phyloP scores from a whole-genome alignment of 139 green algal genomes.

The Chlamydomonas sp. region DNA sequence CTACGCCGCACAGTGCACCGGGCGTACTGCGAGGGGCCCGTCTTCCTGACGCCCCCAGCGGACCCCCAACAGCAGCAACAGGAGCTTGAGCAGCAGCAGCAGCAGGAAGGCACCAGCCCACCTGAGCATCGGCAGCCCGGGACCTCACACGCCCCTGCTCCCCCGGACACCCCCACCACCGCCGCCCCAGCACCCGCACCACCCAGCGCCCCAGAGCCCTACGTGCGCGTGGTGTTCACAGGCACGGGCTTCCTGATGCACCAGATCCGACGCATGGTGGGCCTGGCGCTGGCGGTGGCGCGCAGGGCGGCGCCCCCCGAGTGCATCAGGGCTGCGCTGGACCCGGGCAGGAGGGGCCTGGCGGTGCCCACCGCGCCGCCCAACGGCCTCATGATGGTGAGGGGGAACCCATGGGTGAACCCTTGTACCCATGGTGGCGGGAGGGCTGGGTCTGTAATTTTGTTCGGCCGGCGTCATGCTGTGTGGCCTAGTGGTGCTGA shows the following conservation, averaged over 20 bases:
- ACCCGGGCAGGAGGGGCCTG: neutral
- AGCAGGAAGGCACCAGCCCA: neutral
- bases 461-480: no score
- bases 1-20: conserved; percentile 15
- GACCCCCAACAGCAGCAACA: neutral
- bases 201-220: neutral
- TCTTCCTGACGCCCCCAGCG: neutral
- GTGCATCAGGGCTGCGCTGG: conserved; percentile 19
- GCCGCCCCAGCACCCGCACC: neutral
- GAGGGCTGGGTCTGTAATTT: no score
- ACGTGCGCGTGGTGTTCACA: conserved; percentile 26
- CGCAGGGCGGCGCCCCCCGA: conserved; percentile 11
- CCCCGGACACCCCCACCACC: neutral
- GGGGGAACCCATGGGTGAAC: neutral
- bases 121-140: no score
- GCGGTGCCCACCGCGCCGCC: conserved; percentile 25
- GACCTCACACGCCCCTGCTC: no score
- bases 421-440: no score
- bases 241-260: conserved; percentile 37
- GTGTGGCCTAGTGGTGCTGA: no score
- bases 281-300: conserved; percentile 26
- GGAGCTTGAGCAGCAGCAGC: neutral
- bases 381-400: conserved; percentile 26
- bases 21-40: conserved; percentile 15
- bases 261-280: conserved; percentile 37